phyloP scores from a whole-genome alignment of 768 basidiomycete genomes.

The Gloeostereum incarnatum region DNA sequence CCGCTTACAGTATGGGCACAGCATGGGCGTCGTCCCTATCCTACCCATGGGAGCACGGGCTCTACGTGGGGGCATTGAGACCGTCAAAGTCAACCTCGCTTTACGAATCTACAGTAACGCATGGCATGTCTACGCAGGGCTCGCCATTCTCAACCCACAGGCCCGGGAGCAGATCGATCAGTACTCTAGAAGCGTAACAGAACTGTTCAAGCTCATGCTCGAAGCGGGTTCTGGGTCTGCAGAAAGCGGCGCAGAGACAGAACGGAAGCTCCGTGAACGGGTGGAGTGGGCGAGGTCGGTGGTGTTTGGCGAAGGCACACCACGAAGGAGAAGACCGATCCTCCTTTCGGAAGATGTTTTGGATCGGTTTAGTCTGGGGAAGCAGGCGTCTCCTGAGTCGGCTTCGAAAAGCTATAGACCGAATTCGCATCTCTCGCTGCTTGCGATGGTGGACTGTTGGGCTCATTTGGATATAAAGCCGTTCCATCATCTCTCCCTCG shows the following conservation, averaged over 20 bases:
- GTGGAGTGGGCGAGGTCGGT: slow-evolving; percentile 63
- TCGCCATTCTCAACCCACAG: slow-evolving; percentile 94
- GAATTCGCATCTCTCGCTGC: slow-evolving; percentile 88
- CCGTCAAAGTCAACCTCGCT: slow-evolving; percentile 94
- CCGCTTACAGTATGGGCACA: slow-evolving; percentile 79
- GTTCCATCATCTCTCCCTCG: slow-evolving; percentile 83
- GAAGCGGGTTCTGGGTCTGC: slow-evolving; percentile 31
- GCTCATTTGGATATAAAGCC: slow-evolving; percentile 80
- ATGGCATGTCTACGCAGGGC: slow-evolving; percentile 98
- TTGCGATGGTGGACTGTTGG: slow-evolving; percentile 99
- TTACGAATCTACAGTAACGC: slow-evolving; percentile 95
- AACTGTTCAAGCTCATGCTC: slow-evolving; percentile 95
- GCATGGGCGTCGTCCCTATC: slow-evolving; percentile 73
- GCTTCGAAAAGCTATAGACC: slow-evolving; percentile 28
- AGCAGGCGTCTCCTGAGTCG: slow-evolving; percentile 12
- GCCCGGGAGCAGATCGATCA: slow-evolving; percentile 87
- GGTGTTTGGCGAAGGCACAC: slow-evolving; percentile 55
- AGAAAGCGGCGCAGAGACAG: slow-evolving; percentile 12
- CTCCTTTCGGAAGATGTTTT: slow-evolving; percentile 78
- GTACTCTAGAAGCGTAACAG: slow-evolving; percentile 76
- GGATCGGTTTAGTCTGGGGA: slow-evolving; percentile 83
- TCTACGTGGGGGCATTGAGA: slow-evolving; percentile 96
- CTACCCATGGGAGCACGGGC: slow-evolving; percentile 95
- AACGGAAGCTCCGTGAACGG: slow-evolving; percentile 51
- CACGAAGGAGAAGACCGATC: slow-evolving; percentile 45